Percentiles rank a stretch among this genome's conserved stretches.
These are phyloP conservation scores for Linaria vulgaris DNA, from an alignment of 257 asterid genomes.

Conservation along the genomic window DNA sequence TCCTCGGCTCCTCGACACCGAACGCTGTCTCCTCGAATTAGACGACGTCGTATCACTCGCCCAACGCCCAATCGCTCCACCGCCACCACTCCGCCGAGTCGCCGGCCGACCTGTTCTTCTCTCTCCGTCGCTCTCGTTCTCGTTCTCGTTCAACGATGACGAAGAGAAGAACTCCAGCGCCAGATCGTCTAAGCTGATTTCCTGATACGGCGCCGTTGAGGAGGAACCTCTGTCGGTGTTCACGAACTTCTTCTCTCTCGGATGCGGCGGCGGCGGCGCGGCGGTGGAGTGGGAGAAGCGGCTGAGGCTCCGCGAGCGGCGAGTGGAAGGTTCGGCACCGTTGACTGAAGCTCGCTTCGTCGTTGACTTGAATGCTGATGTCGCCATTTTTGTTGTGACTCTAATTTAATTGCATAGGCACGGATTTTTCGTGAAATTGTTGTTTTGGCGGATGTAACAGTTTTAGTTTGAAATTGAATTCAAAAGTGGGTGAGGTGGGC, in stretches of 20 bases:
- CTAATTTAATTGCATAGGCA: too few species aligned
- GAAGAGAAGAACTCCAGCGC: constrained; percentile 66
- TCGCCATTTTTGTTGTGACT: constrained; percentile 49
- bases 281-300: constrained; percentile 28
- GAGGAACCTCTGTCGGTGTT: constrained; percentile 77
- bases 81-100: too few species aligned
- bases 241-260: constrained; percentile 70
- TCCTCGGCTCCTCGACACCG: constrained; percentile 53
- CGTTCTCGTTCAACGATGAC: constrained; percentile 33
- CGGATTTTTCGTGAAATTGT: too few species aligned
- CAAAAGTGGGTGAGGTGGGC: too few species aligned
- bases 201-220: constrained; percentile 53
- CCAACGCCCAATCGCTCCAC: constrained; percentile 58
- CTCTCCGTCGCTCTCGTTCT: constrained; percentile 28
- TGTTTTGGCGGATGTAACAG: too few species aligned
- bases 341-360: constrained; percentile 41
- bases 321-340: constrained; percentile 39
- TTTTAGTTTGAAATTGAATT: too few species aligned
- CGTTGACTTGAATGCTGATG: constrained; percentile 84
- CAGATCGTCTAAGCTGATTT: constrained; percentile 83
- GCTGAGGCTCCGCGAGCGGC: constrained; percentile 52
- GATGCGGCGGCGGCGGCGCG: constrained; percentile 29
- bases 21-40: constrained; percentile 63
- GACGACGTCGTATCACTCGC: constrained; percentile 78
- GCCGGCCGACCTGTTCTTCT: too few species aligned